Conservation (phyloP, 2,329 filamentous ascomycete species). For the Sporothrix globosa region DNA sequence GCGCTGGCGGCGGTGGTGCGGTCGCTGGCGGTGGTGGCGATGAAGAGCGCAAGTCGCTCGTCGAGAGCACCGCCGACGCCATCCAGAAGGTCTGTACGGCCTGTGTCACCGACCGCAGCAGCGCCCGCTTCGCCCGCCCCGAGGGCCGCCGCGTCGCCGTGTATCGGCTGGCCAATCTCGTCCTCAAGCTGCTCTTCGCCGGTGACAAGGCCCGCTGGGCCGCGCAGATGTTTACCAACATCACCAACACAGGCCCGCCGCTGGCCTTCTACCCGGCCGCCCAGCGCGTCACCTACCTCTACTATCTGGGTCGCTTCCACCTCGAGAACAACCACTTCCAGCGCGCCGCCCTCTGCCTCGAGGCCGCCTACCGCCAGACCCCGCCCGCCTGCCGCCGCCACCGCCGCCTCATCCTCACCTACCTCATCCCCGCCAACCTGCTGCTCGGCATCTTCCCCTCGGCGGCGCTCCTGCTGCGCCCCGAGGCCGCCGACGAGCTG, state of each 20-base stretch:
- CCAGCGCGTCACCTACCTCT: constrained; percentile 89
- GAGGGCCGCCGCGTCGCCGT: constrained; percentile 86
- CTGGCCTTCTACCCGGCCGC: constrained; percentile 79
- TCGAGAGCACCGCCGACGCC: constrained; percentile 84
- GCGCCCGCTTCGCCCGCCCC: constrained; percentile 66
- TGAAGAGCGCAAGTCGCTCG: constrained; percentile 74
- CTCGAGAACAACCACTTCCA: constrained; percentile 83
- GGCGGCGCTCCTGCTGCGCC: constrained; percentile 63
- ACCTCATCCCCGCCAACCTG: constrained; percentile 80
- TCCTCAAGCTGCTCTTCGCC: constrained; percentile 83
- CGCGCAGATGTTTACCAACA: constrained; percentile 86
- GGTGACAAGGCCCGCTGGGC: constrained; percentile 80
- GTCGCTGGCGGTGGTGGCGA: constrained; percentile 53
- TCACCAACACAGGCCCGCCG: constrained; percentile 79
- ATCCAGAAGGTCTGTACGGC: constrained; percentile 90
- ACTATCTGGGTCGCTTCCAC: constrained; percentile 89
- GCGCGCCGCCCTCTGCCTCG: constrained; percentile 72
- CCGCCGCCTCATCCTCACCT: constrained; percentile 77
- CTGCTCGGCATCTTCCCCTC: constrained; percentile 84
- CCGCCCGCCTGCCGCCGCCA: constrained; percentile 67
- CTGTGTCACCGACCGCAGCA: constrained; percentile 79
- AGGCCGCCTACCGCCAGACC: constrained; percentile 77
- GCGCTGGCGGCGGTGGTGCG: constrained; percentile 51
- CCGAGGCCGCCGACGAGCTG: constrained; percentile 68
- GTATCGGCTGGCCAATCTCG: constrained; percentile 90